Percentiles rank a stretch among this genome's conserved stretches.
phyloP scores from a whole-genome alignment of 2,329 filamentous ascomycete genomes.

The Fusarium mundagurra region DNA sequence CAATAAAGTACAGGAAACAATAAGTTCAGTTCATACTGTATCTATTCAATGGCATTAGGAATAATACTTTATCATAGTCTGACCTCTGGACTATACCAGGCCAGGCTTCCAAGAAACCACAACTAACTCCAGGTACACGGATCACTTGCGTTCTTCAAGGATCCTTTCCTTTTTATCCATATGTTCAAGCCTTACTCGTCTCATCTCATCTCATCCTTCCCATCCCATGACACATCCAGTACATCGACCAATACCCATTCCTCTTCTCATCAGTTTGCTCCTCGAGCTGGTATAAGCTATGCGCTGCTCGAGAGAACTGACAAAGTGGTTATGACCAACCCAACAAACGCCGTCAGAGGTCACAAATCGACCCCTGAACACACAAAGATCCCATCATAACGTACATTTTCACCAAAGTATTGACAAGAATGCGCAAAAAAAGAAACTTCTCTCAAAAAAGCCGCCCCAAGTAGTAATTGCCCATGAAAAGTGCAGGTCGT shows the following conservation, averaged over 20 bases:
- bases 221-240: slow-evolving; percentile 28
- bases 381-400: slow-evolving; percentile 36
- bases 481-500: slow-evolving; percentile 33
- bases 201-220: background rate
- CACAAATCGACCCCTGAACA: slow-evolving; percentile 6
- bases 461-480: slow-evolving; percentile 27
- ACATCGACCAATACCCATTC: slow-evolving; percentile 30
- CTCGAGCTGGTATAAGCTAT: slow-evolving; percentile 35
- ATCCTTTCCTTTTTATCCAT: slow-evolving; percentile 29
- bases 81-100: slow-evolving; percentile 13
- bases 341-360: slow-evolving; percentile 35
- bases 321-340: slow-evolving; percentile 33
- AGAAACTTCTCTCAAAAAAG: slow-evolving; percentile 35
- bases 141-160: slow-evolving; percentile 30
- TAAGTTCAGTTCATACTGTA: slow-evolving; percentile 20
- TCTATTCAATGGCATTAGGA: slow-evolving; percentile 43
- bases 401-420: slow-evolving; percentile 43
- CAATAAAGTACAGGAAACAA: background rate
- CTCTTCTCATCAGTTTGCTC: slow-evolving; percentile 22
- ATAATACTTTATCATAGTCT: slow-evolving; percentile 30
- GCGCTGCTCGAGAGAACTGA: slow-evolving; percentile 36
- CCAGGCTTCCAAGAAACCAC: slow-evolving; percentile 17
- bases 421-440: slow-evolving; percentile 37
- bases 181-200: slow-evolving; percentile 18
- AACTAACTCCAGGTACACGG: slow-evolving; percentile 35